phyloP scores from a whole-genome alignment of 148 eudicot species.

The Chenopodium formosanum region DNA sequence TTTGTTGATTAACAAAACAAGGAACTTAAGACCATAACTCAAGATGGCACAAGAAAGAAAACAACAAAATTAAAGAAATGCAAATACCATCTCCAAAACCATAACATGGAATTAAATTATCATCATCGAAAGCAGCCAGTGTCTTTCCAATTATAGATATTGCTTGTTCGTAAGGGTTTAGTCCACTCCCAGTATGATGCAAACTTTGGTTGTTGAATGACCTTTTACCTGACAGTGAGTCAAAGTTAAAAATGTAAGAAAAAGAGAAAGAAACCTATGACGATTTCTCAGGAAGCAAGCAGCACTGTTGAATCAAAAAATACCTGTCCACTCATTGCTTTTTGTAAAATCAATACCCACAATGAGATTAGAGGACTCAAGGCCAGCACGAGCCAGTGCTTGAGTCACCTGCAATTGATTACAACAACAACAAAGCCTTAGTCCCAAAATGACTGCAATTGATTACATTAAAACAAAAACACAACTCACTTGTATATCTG shows the following conservation, averaged over 20 bases:
- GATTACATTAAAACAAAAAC: too few relatives aligned
- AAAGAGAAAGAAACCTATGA: not conserved
- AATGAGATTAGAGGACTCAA: constrained; percentile 95
- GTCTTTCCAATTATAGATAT: constrained; percentile 94
- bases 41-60: not conserved
- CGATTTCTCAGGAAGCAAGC: not conserved
- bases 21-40: not conserved
- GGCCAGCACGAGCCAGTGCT: constrained; percentile 85
- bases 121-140: constrained; percentile 84
- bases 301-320: constrained; percentile 3
- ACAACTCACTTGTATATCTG: too few relatives aligned
- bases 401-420: constrained; percentile 68
- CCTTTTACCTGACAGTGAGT: constrained; percentile 52
- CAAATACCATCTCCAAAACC: constrained; percentile 97
- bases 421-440: not conserved
- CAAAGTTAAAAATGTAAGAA: constrained; percentile 16
- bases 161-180: constrained; percentile 88
- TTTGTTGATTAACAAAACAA: not conserved
- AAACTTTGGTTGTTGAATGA: constrained; percentile 72
- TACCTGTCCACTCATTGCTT: constrained; percentile 99
- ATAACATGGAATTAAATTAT: constrained; percentile 89
- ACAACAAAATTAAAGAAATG: not conserved
- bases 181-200: constrained; percentile 68
- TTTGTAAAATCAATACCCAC: constrained; percentile 94
- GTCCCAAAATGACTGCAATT: too few relatives aligned